Evolutionary conservation across 1,284 basidiomycete genomes (phyloP).

Genomic region (Ceratobasidium sp.): DNA sequence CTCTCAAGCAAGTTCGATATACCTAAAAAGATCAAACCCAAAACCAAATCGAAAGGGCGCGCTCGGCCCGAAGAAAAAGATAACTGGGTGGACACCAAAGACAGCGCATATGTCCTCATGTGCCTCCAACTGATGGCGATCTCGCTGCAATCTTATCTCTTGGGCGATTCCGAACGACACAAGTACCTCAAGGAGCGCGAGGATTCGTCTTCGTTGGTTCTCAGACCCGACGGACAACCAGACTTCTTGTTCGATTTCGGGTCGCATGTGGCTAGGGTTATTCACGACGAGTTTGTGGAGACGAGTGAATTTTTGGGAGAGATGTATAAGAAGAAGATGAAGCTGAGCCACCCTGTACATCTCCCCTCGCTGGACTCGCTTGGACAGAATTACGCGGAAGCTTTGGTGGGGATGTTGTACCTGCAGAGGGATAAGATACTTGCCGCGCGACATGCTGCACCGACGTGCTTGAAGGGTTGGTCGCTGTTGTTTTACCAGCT

Average conservation of each 20-base stretch:
- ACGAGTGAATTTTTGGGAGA: neutral
- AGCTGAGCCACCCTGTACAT: neutral
- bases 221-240: neutral
- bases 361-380: conserved; percentile 1
- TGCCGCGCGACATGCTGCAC: neutral
- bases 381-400: neutral
- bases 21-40: neutral
- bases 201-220: too few species aligned
- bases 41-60: neutral
- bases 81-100: neutral
- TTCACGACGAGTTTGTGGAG: neutral
- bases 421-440: conserved; percentile 9
- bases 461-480: conserved; percentile 21
- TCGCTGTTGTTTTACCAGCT: conserved; percentile 12
- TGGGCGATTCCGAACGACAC: neutral
- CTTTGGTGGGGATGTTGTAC: conserved; percentile 2
- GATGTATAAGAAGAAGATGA: neutral
- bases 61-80: neutral
- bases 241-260: conserved; percentile 4
- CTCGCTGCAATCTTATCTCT: neutral
- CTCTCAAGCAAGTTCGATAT: neutral
- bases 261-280: neutral
- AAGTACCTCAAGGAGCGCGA: neutral
- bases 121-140: conserved; percentile 10
- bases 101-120: neutral